These are phyloP conservation scores for Miscanthus sacchariflorus DNA, from an alignment of 202 grass and related monocot genomes.

Conservation along the genomic window DNA sequence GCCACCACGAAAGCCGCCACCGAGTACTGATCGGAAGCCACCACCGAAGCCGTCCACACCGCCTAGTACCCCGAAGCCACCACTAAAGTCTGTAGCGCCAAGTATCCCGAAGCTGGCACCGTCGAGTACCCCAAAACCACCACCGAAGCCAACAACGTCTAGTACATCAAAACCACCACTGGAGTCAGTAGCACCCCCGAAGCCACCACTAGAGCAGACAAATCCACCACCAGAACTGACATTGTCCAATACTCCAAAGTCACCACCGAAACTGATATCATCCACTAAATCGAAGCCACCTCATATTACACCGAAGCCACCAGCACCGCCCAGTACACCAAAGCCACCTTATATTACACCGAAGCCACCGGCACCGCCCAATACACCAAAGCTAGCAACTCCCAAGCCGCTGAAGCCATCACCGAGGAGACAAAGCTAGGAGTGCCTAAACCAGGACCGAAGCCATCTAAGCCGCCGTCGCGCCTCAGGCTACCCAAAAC, in stretches of 20 bases:
- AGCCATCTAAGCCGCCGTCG: neutral
- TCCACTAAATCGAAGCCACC: too few species aligned
- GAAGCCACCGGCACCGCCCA: too few species aligned
- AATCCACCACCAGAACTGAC: neutral
- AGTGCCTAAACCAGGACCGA: neutral
- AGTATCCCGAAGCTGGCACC: neutral
- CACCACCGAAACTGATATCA: too few species aligned
- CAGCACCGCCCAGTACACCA: too few species aligned
- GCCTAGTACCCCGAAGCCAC: neutral
- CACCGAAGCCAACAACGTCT: neutral
- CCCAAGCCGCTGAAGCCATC: neutral
- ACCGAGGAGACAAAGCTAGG: neutral
- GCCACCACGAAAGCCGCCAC: too few species aligned
- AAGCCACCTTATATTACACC: neutral
- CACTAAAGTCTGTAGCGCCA: neutral
- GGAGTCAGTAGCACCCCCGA: neutral
- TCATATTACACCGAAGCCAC: too few species aligned
- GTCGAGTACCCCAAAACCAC: neutral
- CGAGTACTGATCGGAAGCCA: too few species aligned
- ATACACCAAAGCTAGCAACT: neutral
- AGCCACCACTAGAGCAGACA: neutral
- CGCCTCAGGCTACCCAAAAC: neutral
- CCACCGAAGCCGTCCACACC: neutral
- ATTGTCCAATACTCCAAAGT: neutral
- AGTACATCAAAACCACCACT: too few species aligned